phyloP scores from a whole-genome alignment of 805 yeast genomes.

The Lachancea thermotolerans region DNA sequence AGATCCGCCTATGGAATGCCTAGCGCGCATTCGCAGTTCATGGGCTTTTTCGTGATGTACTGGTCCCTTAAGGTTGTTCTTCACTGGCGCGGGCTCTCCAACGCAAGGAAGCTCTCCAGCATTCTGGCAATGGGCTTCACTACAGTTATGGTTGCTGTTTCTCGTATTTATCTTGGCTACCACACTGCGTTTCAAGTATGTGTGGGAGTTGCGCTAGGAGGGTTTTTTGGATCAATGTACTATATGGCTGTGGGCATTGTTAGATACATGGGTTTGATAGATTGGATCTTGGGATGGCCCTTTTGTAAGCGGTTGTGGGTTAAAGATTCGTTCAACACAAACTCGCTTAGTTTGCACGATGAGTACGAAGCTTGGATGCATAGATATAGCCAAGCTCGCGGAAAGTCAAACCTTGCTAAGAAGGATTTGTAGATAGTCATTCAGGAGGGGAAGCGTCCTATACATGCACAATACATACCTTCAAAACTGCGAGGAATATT shows the following conservation, averaged over 20 bases:
- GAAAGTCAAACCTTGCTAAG: neutral
- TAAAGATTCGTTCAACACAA: slow-evolving; percentile 53
- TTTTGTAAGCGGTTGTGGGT: slow-evolving; percentile 44
- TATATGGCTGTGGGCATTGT: slow-evolving; percentile 45
- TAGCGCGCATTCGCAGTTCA: slow-evolving; percentile 91
- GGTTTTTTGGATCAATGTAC: slow-evolving; percentile 50
- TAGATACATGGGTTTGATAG: slow-evolving; percentile 62
- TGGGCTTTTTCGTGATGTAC: slow-evolving; percentile 75
- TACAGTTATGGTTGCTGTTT: slow-evolving; percentile 46
- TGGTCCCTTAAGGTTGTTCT: slow-evolving; percentile 38
- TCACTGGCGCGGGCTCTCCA: slow-evolving; percentile 37
- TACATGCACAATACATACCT: neutral
- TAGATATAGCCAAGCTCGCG: slow-evolving; percentile 13
- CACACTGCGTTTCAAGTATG: slow-evolving; percentile 69
- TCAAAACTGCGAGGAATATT: neutral
- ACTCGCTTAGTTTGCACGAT: slow-evolving; percentile 41
- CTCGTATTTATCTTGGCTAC: slow-evolving; percentile 73
- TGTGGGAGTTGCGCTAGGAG: slow-evolving; percentile 66
- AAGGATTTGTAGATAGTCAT: neutral
- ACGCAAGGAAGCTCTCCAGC: slow-evolving; percentile 27
- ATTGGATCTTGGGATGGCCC: slow-evolving; percentile 56
- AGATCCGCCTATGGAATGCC: slow-evolving; percentile 90
- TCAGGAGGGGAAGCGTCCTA: neutral
- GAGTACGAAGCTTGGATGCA: slow-evolving; percentile 36
- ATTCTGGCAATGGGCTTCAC: slow-evolving; percentile 24